These are phyloP conservation scores for Priceomyces medius DNA, from an alignment of 805 yeast genomes.

Conservation along the genomic window DNA sequence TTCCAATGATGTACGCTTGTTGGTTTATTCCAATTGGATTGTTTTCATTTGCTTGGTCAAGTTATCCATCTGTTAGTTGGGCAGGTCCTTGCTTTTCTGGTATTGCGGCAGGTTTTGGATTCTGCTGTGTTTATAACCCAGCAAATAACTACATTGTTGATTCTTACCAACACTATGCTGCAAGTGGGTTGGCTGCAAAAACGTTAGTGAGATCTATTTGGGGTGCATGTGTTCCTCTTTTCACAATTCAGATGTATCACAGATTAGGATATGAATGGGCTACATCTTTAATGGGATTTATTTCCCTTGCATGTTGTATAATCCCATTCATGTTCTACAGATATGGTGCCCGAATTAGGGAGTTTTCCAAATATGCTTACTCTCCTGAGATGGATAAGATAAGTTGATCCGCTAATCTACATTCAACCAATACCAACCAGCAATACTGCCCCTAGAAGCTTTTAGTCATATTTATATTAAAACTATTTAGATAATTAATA, in stretches of 20 bases:
- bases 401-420: too few species aligned
- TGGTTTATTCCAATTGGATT: slow-evolving; percentile 38
- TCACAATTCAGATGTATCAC: slow-evolving; percentile 77
- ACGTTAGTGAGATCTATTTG: slow-evolving; percentile 38
- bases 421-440: too few species aligned
- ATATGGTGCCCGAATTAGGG: slow-evolving; percentile 45
- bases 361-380: slow-evolving; percentile 63
- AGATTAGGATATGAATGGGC: slow-evolving; percentile 63
- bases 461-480: too few species aligned
- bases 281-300: slow-evolving; percentile 49
- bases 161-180: slow-evolving; percentile 39
- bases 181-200: slow-evolving; percentile 38
- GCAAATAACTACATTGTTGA: slow-evolving; percentile 41
- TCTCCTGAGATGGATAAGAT: slow-evolving; percentile 33
- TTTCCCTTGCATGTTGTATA: slow-evolving; percentile 50
- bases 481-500: too few species aligned
- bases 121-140: slow-evolving; percentile 35
- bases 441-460: too few species aligned
- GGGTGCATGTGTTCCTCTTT: slow-evolving; percentile 59
- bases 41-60: slow-evolving; percentile 39
- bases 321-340: slow-evolving; percentile 47
- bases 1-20: slow-evolving; percentile 39
- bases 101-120: slow-evolving; percentile 34
- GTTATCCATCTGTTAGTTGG: slow-evolving; percentile 34
- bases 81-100: slow-evolving; percentile 41